Percentiles rank a stretch among this genome's conserved stretches.
phyloP scores from a whole-genome alignment of 2,329 filamentous ascomycete genomes.

The Thielaviopsis cerberus region DNA sequence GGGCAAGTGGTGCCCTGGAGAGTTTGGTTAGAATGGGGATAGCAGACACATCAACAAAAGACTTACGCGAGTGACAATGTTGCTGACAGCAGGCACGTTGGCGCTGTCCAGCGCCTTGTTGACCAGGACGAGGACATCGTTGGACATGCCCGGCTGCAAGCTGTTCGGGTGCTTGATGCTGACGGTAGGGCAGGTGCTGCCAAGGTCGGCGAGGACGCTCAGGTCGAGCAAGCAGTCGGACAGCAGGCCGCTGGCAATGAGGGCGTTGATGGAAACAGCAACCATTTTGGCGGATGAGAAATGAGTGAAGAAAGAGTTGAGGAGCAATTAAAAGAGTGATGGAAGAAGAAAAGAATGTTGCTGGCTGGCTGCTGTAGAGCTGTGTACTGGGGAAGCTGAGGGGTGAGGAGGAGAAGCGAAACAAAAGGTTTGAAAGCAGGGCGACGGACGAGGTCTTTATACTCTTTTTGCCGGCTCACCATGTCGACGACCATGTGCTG shows the following conservation, averaged over 20 bases:
- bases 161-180: background rate
- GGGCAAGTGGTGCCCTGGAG: background rate
- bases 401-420: slow-evolving; percentile 9
- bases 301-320: background rate
- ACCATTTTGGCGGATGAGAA: slow-evolving; percentile 9
- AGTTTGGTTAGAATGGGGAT: background rate
- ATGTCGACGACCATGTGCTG: background rate
- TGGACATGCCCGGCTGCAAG: background rate
- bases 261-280: slow-evolving; percentile 3
- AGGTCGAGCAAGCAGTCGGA: slow-evolving; percentile 9
- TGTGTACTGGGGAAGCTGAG: slow-evolving; percentile 4
- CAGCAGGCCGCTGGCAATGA: slow-evolving; percentile 7
- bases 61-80: background rate
- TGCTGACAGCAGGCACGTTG: background rate
- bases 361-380: background rate
- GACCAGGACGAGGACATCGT: background rate
- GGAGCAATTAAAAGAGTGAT: background rate
- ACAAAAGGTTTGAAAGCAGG: background rate
- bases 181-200: background rate
- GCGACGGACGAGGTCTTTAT: slow-evolving; percentile 6
- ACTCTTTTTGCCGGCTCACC: too few relatives aligned
- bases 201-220: background rate
- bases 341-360: background rate
- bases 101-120: background rate
- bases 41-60: background rate